phyloP scores from a whole-genome alignment of 2,329 filamentous ascomycete genomes.

The Ophiosphaerella korrae region DNA sequence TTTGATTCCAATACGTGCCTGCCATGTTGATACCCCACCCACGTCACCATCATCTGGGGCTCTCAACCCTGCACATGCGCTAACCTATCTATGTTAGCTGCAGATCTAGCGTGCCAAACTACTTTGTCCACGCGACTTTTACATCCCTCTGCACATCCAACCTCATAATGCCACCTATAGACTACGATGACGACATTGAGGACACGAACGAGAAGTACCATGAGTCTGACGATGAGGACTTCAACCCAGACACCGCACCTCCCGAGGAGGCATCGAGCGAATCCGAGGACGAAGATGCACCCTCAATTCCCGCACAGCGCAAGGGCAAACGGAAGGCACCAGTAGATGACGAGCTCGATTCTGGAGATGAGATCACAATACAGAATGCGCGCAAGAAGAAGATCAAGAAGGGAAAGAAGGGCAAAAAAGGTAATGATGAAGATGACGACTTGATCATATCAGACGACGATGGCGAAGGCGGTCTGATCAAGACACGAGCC shows the following conservation, averaged over 20 bases:
- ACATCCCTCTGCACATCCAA: background rate
- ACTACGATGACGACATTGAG: slow-evolving; percentile 36
- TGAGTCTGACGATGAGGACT: slow-evolving; percentile 74
- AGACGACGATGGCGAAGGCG: slow-evolving; percentile 58
- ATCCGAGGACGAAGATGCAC: slow-evolving; percentile 43
- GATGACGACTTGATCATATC: slow-evolving; percentile 29
- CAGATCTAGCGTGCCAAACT: slow-evolving; percentile 18
- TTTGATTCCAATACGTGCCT: slow-evolving; percentile 32
- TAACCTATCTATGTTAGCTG: slow-evolving; percentile 18
- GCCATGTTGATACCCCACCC: slow-evolving; percentile 22
- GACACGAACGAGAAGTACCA: slow-evolving; percentile 55
- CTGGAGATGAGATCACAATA: slow-evolving; percentile 74
- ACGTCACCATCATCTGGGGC: slow-evolving; percentile 24
- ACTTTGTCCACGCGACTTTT: slow-evolving; percentile 11
- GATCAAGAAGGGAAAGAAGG: slow-evolving; percentile 48
- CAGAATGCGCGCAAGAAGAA: slow-evolving; percentile 61
- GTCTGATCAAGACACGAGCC: slow-evolving; percentile 73
- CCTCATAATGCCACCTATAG: slow-evolving; percentile 32
- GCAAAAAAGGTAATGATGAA: slow-evolving; percentile 23
- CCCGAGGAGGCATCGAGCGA: slow-evolving; percentile 58
- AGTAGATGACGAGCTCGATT: slow-evolving; percentile 49
- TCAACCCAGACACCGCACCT: slow-evolving; percentile 69
- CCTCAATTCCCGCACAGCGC: slow-evolving; percentile 22
- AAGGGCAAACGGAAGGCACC: slow-evolving; percentile 42
- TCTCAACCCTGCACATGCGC: slow-evolving; percentile 15